Conservation (phyloP, 1,284 basidiomycete species). For the Ustilago hordei region DNA sequence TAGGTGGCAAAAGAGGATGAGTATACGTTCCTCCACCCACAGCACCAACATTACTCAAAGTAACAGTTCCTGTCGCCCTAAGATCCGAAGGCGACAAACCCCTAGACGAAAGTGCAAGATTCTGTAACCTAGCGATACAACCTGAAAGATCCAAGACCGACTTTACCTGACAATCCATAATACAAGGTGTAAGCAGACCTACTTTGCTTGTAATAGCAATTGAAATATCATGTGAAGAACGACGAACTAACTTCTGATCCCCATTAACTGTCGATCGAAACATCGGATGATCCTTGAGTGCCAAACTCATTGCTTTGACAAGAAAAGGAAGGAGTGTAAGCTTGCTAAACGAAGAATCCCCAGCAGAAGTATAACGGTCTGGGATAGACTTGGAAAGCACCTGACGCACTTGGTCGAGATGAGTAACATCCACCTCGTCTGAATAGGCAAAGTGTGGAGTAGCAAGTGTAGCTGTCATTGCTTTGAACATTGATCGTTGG, state of each 20-base stretch:
- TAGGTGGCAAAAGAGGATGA: constrained; percentile 79
- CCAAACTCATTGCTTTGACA: constrained; percentile 83
- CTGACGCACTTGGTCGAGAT: constrained; percentile 79
- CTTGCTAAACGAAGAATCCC: constrained; percentile 69
- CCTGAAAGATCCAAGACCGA: constrained; percentile 76
- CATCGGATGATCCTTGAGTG: constrained; percentile 85
- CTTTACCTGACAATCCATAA: constrained; percentile 76
- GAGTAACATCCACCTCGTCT: constrained; percentile 83
- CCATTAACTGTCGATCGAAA: constrained; percentile 72
- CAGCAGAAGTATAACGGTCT: constrained; percentile 15
- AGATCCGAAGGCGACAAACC: constrained; percentile 32
- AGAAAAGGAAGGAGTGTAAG: constrained; percentile 87
- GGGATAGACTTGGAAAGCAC: constrained; percentile 80
- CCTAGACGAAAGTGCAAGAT: constrained; percentile 23
- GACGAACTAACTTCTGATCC: constrained; percentile 37
- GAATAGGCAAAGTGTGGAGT: constrained; percentile 82
- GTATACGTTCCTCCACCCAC: constrained; percentile 60
- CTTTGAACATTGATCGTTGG: constrained; percentile 69
- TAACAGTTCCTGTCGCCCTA: constrained; percentile 75
- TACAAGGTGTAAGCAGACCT: constrained; percentile 84
- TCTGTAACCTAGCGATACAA: constrained; percentile 49
- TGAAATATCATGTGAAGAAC: constrained; percentile 66
- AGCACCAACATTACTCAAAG: constrained; percentile 77
- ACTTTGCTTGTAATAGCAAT: constrained; percentile 84
- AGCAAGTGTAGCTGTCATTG: constrained; percentile 65